Evolutionary conservation across 768 basidiomycete species (phyloP).

Genomic region (Tricholoma matsutake): DNA sequence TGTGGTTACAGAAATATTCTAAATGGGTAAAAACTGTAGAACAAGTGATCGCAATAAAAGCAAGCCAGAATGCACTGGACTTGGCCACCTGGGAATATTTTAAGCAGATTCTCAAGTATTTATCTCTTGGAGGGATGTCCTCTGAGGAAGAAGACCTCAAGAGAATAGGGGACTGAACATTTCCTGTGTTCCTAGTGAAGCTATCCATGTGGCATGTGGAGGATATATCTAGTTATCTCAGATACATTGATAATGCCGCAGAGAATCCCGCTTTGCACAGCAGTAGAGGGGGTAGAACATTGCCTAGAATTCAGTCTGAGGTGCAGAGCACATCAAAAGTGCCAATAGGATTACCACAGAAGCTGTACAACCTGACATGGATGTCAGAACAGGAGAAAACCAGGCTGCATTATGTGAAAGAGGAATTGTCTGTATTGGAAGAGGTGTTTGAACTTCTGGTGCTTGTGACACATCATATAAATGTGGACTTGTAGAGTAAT

Average conservation of each 20-base stretch:
- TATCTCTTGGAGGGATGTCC: constrained; percentile 10
- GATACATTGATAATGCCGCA: not conserved
- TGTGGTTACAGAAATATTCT: not conserved
- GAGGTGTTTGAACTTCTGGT: not conserved
- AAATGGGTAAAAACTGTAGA: not conserved
- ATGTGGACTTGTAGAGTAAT: no score
- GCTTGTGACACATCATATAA: not conserved
- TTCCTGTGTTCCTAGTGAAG: not conserved
- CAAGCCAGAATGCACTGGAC: not conserved
- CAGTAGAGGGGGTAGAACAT: not conserved
- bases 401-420: not conserved
- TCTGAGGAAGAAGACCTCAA: constrained; percentile 9
- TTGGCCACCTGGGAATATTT: constrained; percentile 7
- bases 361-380: not conserved
- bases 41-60: constrained; percentile 3
- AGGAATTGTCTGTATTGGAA: not conserved
- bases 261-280: not conserved
- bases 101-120: not conserved
- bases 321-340: not conserved
- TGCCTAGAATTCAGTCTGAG: not conserved
- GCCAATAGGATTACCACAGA: not conserved
- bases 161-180: not conserved
- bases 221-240: not conserved
- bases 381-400: not conserved
- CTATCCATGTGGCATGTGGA: not conserved